Percentiles rank a stretch among this genome's conserved stretches.
These are phyloP conservation scores for Blastobotrys arbuscula DNA, from an alignment of 1,139 yeast species.

Conservation along the genomic window DNA sequence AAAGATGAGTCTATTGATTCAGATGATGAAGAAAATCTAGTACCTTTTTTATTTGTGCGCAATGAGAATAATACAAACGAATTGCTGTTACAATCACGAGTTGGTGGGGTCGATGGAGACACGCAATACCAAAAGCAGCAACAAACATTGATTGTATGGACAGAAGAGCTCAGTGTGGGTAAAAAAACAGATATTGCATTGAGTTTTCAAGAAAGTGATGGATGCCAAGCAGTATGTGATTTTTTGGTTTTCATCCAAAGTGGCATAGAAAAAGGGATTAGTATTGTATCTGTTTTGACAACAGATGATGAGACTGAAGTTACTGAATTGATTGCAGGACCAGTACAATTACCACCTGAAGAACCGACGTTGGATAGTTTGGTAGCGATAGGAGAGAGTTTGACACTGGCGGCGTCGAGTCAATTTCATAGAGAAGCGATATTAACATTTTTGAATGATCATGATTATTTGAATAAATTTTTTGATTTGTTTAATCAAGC, in stretches of 20 bases:
- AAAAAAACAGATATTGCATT: conserved; percentile 75
- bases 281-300: conserved; percentile 66
- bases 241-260: conserved; percentile 68
- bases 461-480: conserved; percentile 49
- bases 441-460: conserved; percentile 27
- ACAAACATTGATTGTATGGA: conserved; percentile 93
- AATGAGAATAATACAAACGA: conserved; percentile 62
- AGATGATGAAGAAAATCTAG: background rate
- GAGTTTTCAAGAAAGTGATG: conserved; percentile 87
- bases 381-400: conserved; percentile 45
- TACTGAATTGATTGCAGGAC: conserved; percentile 79
- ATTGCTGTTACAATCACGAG: conserved; percentile 54
- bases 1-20: background rate
- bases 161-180: conserved; percentile 42
- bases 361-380: conserved; percentile 41
- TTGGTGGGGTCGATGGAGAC: conserved; percentile 48
- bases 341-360: conserved; percentile 59
- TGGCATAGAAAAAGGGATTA: conserved; percentile 58
- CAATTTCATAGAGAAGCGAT: conserved; percentile 34
- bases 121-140: conserved; percentile 91
- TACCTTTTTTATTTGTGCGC: conserved; percentile 44
- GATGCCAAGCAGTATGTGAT: conserved; percentile 80
- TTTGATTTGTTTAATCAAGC: conserved; percentile 48
- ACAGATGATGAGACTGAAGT: conserved; percentile 43
- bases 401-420: conserved; percentile 12